Evolutionary conservation across 2,329 filamentous ascomycete genomes (phyloP), one percentile per base, ranked within the genome.

Genomic region (Colletotrichum destructivum): DNA sequence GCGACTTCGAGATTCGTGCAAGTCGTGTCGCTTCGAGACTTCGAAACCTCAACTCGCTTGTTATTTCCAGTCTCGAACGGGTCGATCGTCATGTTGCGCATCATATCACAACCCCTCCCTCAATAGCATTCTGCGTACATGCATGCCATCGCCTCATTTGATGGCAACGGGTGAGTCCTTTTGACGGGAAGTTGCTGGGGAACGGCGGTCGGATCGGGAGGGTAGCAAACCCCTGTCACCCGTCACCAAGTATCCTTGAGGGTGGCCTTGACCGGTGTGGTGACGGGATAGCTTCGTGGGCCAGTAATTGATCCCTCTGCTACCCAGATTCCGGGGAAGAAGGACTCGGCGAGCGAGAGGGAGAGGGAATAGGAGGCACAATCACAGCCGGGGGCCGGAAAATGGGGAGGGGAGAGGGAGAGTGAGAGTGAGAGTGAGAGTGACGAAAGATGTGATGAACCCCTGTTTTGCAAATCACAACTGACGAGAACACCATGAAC

Each of bases 311-410:
- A 69, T 54, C 42, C 35, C 52, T 55, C 16, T 51, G 56, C 64
- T 64, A 68, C 54, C 65, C 65, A 69, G 69, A 21, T 69, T 69
- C 60, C 60, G 69, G 69, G 69, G 60, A 55, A 72, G 23, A 61
- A 31, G 52, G 23, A 56, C 42, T 64, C 59, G 61, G 52, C 47
- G 49, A 57, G 66, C 23, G n/a, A 38, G 26, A 62, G 23, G 38
- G 21, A 31, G 54, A 40, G 21, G 46, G n/a, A 5, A 3, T 2
- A 21, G 16, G 38, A 57, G 55, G n/a, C n/a, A 42, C 12, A 52
- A 23, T n/a, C 59, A 44, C 35, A 38, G 47, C 18, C 23, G 15
- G 44, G n/a, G 38, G 23, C 55, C 44, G 60, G 56, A 42, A 40
- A 11, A 18, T 11, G 51, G 46, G 42, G 35, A 51, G 40, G 35